Conservation (phyloP, 2,329 filamentous ascomycete species). For the Penicillium sp. region DNA sequence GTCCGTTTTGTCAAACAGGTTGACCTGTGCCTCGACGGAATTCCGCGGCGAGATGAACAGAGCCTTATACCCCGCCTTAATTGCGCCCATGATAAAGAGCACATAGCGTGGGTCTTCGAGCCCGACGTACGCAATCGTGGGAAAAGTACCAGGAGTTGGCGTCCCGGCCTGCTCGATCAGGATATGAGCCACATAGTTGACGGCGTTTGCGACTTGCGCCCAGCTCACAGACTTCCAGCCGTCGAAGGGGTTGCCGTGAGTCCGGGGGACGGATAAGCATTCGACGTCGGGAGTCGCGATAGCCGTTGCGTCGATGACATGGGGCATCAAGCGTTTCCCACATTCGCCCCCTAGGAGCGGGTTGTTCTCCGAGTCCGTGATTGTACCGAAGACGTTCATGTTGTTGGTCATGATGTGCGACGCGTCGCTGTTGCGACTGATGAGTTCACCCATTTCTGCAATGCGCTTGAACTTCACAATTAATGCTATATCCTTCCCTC, state of each 20-base stretch:
- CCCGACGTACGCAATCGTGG: slow-evolving; percentile 10
- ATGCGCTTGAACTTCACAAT: background rate
- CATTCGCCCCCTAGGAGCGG: slow-evolving; percentile 4
- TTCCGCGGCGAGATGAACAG: slow-evolving; percentile 11
- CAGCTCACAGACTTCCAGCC: slow-evolving; percentile 10
- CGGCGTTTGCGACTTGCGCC: slow-evolving; percentile 9
- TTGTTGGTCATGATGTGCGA: slow-evolving; percentile 5
- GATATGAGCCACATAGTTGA: slow-evolving; percentile 8
- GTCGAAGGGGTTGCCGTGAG: background rate
- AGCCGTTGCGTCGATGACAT: slow-evolving; percentile 8
- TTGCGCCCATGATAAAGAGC: slow-evolving; percentile 5
- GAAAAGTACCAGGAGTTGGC: slow-evolving; percentile 2
- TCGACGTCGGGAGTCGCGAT: slow-evolving; percentile 7
- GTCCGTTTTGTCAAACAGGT: slow-evolving; percentile 5
- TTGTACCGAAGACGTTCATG: slow-evolving; percentile 10
- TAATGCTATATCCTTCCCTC: background rate
- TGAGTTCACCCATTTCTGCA: slow-evolving; percentile 5
- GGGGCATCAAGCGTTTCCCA: slow-evolving; percentile 6
- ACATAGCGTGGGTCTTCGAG: slow-evolving; percentile 7
- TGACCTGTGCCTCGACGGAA: slow-evolving; percentile 4
- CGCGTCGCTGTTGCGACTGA: background rate
- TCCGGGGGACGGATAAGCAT: slow-evolving; percentile 4
- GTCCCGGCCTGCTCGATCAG: slow-evolving; percentile 2
- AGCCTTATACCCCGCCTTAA: slow-evolving; percentile 12
- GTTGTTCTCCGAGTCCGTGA: slow-evolving; percentile 3